A percentile compares a stretch with the other conserved stretches of the same genome.
Conservation (phyloP, 1,284 basidiomycete species). For the Ceratobasidium sp. region DNA sequence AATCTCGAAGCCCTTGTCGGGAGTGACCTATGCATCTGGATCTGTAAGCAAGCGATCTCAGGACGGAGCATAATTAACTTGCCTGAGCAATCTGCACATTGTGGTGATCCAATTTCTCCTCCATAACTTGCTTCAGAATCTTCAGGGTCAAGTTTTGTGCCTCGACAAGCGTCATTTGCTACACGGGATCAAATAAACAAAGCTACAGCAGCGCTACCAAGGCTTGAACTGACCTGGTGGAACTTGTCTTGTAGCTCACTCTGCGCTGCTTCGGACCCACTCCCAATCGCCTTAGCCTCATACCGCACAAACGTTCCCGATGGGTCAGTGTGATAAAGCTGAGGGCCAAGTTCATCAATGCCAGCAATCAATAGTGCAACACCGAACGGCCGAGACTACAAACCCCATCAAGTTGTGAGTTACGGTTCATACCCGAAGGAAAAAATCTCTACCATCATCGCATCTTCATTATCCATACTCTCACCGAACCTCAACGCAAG, state of each 20-base stretch:
- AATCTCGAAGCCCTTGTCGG: slow-evolving; percentile 82
- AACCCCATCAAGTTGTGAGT: slow-evolving; percentile 5
- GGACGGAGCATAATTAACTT: slow-evolving; percentile 47
- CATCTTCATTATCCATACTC: slow-evolving; percentile 98
- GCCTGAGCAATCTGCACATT: slow-evolving; percentile 98
- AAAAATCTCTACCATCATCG: slow-evolving; percentile 77
- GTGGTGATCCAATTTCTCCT: slow-evolving; percentile 97
- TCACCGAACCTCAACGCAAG: slow-evolving; percentile 97
- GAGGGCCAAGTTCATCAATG: slow-evolving; percentile 94
- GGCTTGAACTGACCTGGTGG: slow-evolving; percentile 75
- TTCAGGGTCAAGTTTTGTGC: slow-evolving; percentile 88
- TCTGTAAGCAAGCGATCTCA: background rate
- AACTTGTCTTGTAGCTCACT: slow-evolving; percentile 97
- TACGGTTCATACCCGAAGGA: background rate
- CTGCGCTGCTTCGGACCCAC: slow-evolving; percentile 97
- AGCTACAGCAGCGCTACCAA: background rate
- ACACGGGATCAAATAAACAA: slow-evolving; percentile 12
- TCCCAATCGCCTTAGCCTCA: slow-evolving; percentile 98
- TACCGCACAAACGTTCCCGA: slow-evolving; percentile 99
- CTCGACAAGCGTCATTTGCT: slow-evolving; percentile 94
- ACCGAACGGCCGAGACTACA: slow-evolving; percentile 93
- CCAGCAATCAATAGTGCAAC: slow-evolving; percentile 98
- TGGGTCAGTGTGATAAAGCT: slow-evolving; percentile 98
- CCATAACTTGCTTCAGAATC: slow-evolving; percentile 99
- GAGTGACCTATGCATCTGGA: slow-evolving; percentile 68